Evolutionary conservation across 345 rosid species (phyloP), one percentile per base, ranked within the genome.

Genomic region (Balakata baccata): DNA sequence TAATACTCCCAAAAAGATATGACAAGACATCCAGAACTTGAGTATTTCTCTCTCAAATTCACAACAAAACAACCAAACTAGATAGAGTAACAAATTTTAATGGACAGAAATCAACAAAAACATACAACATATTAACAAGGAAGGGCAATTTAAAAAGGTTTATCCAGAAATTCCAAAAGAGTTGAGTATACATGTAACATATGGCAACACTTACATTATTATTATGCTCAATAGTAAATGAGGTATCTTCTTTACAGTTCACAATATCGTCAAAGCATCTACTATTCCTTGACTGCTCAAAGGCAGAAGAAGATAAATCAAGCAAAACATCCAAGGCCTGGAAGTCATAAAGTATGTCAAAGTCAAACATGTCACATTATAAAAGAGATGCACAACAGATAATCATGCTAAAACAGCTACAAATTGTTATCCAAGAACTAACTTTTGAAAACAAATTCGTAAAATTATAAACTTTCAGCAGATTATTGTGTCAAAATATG

Each of bases 271-370:
- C 68, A 29, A 58, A 59, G 77, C 12, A 67, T 78, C 45, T 78
- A 65, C 64, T 51, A 81, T 75, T 75, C 75, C 81, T 65, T 45
- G 87, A 81, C 64, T 76, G 79, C 75, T 88, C 86, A 51, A 57
- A 65, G 65, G 92, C 79, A 52, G 89, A 77, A 77, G 85, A 76
- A 74, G 91, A 90, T 74, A 92, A 79, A 79, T 84, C 91, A 76
- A 92, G 90, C 82, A 94, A 84, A 25, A 74, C 77, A 77, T 88
- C 86, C 87, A 90, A 78, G 20, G 98, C 97, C 97, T 94, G 87
- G 46, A 81, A 80, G 57, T 62, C 11, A 46, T 38, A n/a, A 71
- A 8, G 25, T 13, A 71, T 39, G 47, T 34, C 39, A 53, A 56
- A 51, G 46, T 14, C 53, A 23, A 37, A 57, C 37, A 29, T 29